phyloP scores from a whole-genome alignment of 1,139 yeast species.

The Pichia sp. region DNA sequence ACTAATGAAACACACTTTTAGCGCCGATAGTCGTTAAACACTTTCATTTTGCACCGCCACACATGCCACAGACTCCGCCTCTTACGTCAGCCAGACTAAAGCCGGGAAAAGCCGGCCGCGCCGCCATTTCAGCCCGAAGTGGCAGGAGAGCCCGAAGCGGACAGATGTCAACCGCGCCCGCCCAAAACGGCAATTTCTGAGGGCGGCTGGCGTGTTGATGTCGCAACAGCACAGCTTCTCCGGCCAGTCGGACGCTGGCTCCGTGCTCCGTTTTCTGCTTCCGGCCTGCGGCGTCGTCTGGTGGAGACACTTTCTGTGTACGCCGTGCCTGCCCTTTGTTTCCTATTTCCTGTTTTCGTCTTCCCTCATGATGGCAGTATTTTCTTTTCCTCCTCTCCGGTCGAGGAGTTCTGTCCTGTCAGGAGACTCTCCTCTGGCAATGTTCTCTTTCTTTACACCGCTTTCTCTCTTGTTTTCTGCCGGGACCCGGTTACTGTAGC shows the following conservation, averaged over 20 bases:
- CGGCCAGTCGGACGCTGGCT: neutral
- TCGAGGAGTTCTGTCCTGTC: neutral
- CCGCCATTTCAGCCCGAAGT: neutral
- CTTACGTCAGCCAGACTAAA: neutral
- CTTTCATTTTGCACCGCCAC: too few relatives aligned
- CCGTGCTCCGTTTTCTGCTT: neutral
- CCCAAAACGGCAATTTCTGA: neutral
- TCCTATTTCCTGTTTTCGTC: neutral
- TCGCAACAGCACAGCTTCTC: neutral
- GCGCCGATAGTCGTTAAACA: neutral
- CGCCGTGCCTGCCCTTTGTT: neutral
- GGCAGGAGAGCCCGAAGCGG: neutral
- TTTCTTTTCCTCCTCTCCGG: neutral
- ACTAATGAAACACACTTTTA: too few relatives aligned
- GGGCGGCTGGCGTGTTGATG: neutral
- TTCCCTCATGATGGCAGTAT: neutral
- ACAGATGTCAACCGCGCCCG: neutral
- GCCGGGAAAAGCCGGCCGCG: neutral
- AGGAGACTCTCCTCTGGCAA: neutral
- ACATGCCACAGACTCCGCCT: neutral
- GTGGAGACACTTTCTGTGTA: neutral
- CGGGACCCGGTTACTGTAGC: neutral
- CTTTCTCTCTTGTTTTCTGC: conserved; percentile 1
- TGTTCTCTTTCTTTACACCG: neutral
- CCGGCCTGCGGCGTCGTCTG: neutral